Evolutionary conservation across 805 yeast species (phyloP).

Genomic region (Ogataea pilisensis): DNA sequence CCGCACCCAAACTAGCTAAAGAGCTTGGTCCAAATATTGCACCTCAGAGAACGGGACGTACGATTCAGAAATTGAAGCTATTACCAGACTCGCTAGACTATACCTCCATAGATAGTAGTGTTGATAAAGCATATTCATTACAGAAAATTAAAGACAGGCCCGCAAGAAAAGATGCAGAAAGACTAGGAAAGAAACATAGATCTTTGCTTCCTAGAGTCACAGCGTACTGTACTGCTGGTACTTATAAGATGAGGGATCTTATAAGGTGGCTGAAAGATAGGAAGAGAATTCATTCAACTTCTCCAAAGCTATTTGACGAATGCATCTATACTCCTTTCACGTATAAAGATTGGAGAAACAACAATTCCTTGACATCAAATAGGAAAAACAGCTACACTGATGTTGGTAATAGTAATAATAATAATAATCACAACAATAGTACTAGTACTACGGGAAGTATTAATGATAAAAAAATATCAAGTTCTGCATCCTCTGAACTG

Average conservation of each 20-base stretch:
- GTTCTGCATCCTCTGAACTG: conserved; percentile 31
- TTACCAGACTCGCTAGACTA: conserved; percentile 55
- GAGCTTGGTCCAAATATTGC: conserved; percentile 49
- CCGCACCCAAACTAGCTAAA: conserved; percentile 22
- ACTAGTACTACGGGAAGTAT: background rate
- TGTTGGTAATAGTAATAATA: conserved; percentile 4
- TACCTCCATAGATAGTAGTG: conserved; percentile 18
- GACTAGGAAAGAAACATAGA: conserved; percentile 81
- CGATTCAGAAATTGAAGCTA: conserved; percentile 67
- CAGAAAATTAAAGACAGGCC: conserved; percentile 82
- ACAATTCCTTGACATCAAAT: conserved; percentile 14
- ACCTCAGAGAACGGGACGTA: conserved; percentile 70
- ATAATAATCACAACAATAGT: background rate
- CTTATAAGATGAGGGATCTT: conserved; percentile 84
- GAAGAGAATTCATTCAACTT: conserved; percentile 66
- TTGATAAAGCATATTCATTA: conserved; percentile 64
- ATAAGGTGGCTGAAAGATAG: conserved; percentile 81
- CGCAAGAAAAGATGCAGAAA: conserved; percentile 91
- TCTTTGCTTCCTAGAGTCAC: conserved; percentile 88
- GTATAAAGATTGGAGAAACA: conserved; percentile 71
- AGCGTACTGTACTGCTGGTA: conserved; percentile 93
- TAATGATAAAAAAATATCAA: conserved; percentile 6
- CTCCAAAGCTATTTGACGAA: conserved; percentile 89
- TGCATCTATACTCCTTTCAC: conserved; percentile 90
- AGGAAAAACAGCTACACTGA: conserved; percentile 7